A percentile compares a stretch with the other conserved stretches of the same genome.
phyloP scores from a whole-genome alignment of 2,329 filamentous ascomycete species.

The Diaporthe sp. region DNA sequence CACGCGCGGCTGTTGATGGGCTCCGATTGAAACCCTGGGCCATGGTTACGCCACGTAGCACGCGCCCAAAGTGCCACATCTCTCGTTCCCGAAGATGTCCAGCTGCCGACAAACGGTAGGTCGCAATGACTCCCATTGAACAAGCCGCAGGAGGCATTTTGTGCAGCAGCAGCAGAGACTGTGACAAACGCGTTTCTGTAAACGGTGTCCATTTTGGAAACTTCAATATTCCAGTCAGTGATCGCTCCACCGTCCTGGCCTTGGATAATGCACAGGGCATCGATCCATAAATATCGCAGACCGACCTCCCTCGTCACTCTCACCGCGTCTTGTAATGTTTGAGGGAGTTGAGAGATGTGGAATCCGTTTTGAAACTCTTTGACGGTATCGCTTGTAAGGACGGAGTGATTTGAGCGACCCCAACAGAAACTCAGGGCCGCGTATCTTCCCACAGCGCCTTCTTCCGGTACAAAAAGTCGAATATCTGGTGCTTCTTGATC shows the following conservation, averaged over 20 bases:
- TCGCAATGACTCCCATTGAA: background rate
- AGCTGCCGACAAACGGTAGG: background rate
- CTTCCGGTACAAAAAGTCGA: background rate
- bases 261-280: conserved; percentile 3
- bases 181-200: background rate
- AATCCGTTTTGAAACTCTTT: background rate
- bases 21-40: background rate
- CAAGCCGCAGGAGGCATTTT: background rate
- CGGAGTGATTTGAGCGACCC: background rate
- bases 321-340: background rate
- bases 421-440: conserved; percentile 3
- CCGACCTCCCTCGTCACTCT: background rate
- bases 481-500: background rate
- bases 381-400: background rate
- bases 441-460: background rate
- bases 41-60: background rate
- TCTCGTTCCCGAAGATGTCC: background rate
- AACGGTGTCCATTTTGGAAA: background rate
- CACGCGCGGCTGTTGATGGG: background rate
- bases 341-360: background rate
- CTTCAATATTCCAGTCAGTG: conserved; percentile 1
- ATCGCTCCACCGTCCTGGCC: background rate
- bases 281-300: background rate
- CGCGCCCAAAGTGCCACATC: background rate
- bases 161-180: background rate